A percentile compares a stretch with the other conserved stretches of the same genome.
Evolutionary conservation across 768 basidiomycete genomes (phyloP).

Genomic region (Pisolithus marmoratus): DNA sequence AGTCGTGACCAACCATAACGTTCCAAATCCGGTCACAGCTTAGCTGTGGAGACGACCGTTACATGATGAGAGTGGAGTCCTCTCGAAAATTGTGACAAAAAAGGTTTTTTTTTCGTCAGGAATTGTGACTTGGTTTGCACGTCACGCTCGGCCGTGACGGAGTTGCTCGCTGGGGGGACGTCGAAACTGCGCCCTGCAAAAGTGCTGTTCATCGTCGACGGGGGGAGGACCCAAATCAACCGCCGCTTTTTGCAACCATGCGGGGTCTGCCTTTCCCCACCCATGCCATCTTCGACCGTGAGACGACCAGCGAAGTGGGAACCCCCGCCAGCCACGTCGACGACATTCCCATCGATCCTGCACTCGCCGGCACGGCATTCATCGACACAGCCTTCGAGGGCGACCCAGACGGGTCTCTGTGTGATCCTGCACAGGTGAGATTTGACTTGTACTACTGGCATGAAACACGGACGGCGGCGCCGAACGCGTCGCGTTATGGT

Average conservation of each 20-base stretch:
- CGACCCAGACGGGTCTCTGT: slow-evolving; percentile 13
- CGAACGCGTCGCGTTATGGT: slow-evolving; percentile 69
- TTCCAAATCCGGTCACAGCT: neutral
- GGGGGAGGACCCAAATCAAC: too few species aligned
- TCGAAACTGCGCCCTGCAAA: slow-evolving; percentile 29
- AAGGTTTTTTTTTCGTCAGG: slow-evolving; percentile 6
- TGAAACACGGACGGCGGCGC: slow-evolving; percentile 16
- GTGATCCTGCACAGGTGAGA: slow-evolving; percentile 34
- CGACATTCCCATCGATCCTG: slow-evolving; percentile 81
- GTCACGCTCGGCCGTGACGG: slow-evolving; percentile 30
- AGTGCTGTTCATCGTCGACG: slow-evolving; percentile 14
- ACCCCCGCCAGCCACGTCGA: slow-evolving; percentile 53
- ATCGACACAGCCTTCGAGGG: slow-evolving; percentile 50
- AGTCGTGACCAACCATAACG: neutral
- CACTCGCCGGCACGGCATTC: slow-evolving; percentile 41
- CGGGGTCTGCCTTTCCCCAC: slow-evolving; percentile 51
- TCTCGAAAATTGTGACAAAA: neutral
- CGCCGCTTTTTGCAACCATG: slow-evolving; percentile 45
- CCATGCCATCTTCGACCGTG: slow-evolving; percentile 43
- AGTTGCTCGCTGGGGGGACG: slow-evolving; percentile 33
- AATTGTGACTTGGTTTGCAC: slow-evolving; percentile 24
- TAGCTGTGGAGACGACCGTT: too few species aligned
- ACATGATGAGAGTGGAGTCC: too few species aligned
- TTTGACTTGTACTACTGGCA: slow-evolving; percentile 13
- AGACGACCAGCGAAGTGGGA: slow-evolving; percentile 53